Percentiles rank a stretch among this genome's conserved stretches.
Conservation (phyloP, 306 rosid genomes). For the Cicer arietinum region DNA sequence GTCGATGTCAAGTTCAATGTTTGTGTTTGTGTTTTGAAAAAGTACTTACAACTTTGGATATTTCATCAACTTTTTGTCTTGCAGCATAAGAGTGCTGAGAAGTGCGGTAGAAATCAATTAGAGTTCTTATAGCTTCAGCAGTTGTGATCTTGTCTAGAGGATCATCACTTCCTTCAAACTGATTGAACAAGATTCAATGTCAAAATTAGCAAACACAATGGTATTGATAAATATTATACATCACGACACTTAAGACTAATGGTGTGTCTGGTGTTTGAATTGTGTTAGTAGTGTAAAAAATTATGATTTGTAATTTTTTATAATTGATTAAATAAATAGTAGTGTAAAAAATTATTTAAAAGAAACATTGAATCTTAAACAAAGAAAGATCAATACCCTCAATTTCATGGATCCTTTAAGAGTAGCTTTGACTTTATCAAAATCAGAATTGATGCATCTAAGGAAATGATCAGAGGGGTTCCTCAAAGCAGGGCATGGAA, state of each 20-base stretch:
- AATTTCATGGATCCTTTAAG: constrained; percentile 93
- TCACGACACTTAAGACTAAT: no score
- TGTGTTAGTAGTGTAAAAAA: no score
- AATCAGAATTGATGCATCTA: constrained; percentile 90
- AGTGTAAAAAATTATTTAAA: neutral
- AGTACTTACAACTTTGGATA: constrained; percentile 82
- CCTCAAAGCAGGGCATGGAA: constrained; percentile 98
- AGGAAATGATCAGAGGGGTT: constrained; percentile 99
- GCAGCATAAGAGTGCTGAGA: constrained; percentile 80
- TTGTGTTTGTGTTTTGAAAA: neutral
- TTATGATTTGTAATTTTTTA: neutral
- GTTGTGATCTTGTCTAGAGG: constrained; percentile 84
- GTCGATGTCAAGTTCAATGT: no score
- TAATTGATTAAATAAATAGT: neutral
- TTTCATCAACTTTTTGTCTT: constrained; percentile 75
- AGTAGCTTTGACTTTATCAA: constrained; percentile 90
- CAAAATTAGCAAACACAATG: neutral
- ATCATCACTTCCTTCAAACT: constrained; percentile 90
- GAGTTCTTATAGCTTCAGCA: constrained; percentile 82
- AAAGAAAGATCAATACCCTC: constrained; percentile 55
- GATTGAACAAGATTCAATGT: constrained; percentile 35
- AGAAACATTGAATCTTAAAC: constrained; percentile 5
- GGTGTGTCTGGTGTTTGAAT: no score
- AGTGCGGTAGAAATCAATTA: constrained; percentile 66
- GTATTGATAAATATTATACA: neutral